A percentile compares a stretch with the other conserved stretches of the same genome.
Evolutionary conservation across 768 basidiomycete genomes (phyloP).

Genomic region (Trametes cinnabarina): DNA sequence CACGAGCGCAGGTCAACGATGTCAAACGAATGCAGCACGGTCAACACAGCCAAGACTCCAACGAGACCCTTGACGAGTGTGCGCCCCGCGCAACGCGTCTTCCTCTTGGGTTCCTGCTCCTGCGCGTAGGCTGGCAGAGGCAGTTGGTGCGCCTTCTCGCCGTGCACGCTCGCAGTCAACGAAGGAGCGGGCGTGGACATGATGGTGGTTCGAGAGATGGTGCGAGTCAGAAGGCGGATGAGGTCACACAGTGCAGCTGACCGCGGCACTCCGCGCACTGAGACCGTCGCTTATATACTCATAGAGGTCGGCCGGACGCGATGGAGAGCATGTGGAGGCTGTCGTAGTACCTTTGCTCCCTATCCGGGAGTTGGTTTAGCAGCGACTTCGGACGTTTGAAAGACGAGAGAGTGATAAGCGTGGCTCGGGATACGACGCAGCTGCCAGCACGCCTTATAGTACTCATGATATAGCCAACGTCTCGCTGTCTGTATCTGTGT

Average conservation of each 20-base stretch:
- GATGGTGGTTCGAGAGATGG: slow-evolving; percentile 3
- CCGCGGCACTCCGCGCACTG: background rate
- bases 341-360: background rate
- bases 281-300: background rate
- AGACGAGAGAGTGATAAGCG: background rate
- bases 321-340: background rate
- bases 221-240: slow-evolving; percentile 3
- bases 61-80: slow-evolving; percentile 13
- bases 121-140: background rate
- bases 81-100: slow-evolving; percentile 1
- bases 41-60: background rate
- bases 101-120: slow-evolving; percentile 4
- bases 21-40: slow-evolving; percentile 2
- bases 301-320: background rate
- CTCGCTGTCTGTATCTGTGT: no score
- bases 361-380: slow-evolving; percentile 9
- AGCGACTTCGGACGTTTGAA: background rate
- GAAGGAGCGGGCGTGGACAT: slow-evolving; percentile 12
- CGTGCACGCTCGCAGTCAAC: background rate
- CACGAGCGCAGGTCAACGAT: slow-evolving; percentile 5
- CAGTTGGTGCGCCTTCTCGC: slow-evolving; percentile 6
- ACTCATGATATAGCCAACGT: no score
- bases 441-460: no score
- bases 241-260: slow-evolving; percentile 3
- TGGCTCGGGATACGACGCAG: background rate